Evolutionary conservation across 371 early-diverging fungal genomes (phyloP), one percentile per base, ranked within the genome.

Genomic region (Apophysomyces trapeziformis): DNA sequence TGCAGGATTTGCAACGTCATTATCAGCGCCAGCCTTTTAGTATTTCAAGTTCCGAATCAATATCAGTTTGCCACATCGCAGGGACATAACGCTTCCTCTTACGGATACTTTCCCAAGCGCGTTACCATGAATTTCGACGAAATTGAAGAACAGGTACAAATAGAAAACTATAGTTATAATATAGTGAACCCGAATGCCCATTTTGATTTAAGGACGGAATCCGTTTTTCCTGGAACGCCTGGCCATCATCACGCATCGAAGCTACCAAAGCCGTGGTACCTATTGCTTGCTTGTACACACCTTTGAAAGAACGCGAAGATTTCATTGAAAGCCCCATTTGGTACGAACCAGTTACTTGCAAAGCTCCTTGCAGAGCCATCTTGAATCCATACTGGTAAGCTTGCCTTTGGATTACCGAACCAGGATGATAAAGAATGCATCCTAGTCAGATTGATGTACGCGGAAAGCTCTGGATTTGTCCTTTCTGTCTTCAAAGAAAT

Each of bases 171-270:
- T 58, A 16, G 36, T 57, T 39, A 7, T 7, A 38, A 11, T 26
- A 43, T 32, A 44, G 0, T 47, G n/a, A 37, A 26, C 32, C 47
- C 9, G 12, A 47, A 54, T 9, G 0, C 14, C 32, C 13, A 60
- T n/a, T 26, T 43, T 37, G 7, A 16, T 26, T 38, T 18, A 43
- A 82, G 79, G 96, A 96, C 72, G 98, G 98, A 66, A 89, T 96
- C 73, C 92, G 99, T 39, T 90, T 99, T 71, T 95, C 99, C 26
- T 99, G 99, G 99, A 99, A 99, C 84, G 95, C 95, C 35, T 97
- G 97, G 91, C 97, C 99, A 63, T 91, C 93, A 66, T 93, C 93
- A 39, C 92, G 96, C 58, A 78, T 93, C 43, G 99, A 99, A 76
- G 96, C 95, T 14, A 94, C 95, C 26, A 89, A 96, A 68, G 90